Evolutionary conservation across 352 stramenopile species (phyloP).

Genomic region (Phytophthora rubi): DNA sequence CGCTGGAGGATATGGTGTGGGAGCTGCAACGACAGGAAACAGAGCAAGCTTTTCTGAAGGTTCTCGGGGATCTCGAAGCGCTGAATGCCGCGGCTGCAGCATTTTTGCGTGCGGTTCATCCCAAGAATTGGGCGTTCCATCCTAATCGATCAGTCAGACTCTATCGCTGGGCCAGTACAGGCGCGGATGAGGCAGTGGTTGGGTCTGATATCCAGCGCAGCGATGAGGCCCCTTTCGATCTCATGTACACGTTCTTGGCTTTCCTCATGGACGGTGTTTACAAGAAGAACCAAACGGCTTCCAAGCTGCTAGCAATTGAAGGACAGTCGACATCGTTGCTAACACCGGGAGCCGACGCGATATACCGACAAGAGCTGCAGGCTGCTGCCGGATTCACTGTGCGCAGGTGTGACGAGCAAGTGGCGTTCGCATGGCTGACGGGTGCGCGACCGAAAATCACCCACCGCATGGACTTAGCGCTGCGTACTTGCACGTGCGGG

Average conservation of each 20-base stretch:
- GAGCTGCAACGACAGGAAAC: constrained; percentile 64
- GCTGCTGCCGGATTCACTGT: constrained; percentile 66
- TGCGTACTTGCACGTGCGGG: constrained; percentile 72
- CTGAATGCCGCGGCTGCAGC: constrained; percentile 58
- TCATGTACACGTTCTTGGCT: constrained; percentile 80
- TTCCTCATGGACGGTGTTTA: constrained; percentile 82
- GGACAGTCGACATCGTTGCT: constrained; percentile 40
- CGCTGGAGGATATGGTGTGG: constrained; percentile 68
- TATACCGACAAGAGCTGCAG: constrained; percentile 70
- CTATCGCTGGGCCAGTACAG: constrained; percentile 76
- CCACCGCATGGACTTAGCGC: constrained; percentile 60
- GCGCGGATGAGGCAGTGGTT: constrained; percentile 56
- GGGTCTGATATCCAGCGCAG: constrained; percentile 67
- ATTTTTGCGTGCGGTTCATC: constrained; percentile 67
- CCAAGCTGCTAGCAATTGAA: constrained; percentile 46
- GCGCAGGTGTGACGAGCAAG: constrained; percentile 66
- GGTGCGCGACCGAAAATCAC: constrained; percentile 74
- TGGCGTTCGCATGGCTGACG: constrained; percentile 79
- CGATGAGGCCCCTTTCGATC: constrained; percentile 81
- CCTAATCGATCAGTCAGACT: constrained; percentile 64
- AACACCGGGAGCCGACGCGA: constrained; percentile 63
- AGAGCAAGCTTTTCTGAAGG: constrained; percentile 60
- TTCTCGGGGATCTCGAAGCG: constrained; percentile 56
- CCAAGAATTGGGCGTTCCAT: constrained; percentile 74
- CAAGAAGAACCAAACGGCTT: constrained; percentile 75